phyloP scores from a whole-genome alignment of 2,329 filamentous ascomycete species.

The Neopestalotiopsis sp. region DNA sequence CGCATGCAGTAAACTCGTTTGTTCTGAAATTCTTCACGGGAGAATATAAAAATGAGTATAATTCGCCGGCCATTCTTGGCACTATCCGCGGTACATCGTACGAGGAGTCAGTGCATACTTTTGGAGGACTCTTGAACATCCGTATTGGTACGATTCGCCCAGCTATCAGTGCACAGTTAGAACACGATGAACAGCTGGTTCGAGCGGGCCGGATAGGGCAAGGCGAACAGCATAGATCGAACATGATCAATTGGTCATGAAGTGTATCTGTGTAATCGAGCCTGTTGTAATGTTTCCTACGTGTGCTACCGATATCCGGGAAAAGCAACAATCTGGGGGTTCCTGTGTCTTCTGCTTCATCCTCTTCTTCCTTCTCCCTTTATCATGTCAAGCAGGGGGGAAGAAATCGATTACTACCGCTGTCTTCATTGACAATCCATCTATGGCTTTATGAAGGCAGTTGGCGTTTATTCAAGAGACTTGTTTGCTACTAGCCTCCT shows the following conservation, averaged over 20 bases:
- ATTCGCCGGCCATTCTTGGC: too few species aligned
- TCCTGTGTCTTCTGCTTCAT: neutral
- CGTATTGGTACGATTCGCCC: neutral
- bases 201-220: neutral
- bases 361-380: too few species aligned
- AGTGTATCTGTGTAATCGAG: neutral
- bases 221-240: neutral
- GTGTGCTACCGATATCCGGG: constrained; percentile 4
- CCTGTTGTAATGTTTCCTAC: constrained; percentile 2
- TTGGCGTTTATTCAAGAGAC: too few species aligned
- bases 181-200: neutral
- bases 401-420: too few species aligned
- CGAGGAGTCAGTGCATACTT: neutral
- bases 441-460: too few species aligned
- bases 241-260: neutral
- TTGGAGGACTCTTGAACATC: neutral
- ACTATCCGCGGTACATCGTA: too few species aligned
- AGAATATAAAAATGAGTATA: too few species aligned
- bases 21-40: too few species aligned
- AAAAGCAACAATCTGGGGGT: neutral
- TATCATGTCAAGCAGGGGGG: too few species aligned
- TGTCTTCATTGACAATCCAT: too few species aligned
- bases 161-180: neutral
- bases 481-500: too few species aligned
- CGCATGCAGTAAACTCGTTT: too few species aligned